Evolutionary conservation across 352 stramenopile species (phyloP).

Genomic region (Globisporangium megalacanthum): DNA sequence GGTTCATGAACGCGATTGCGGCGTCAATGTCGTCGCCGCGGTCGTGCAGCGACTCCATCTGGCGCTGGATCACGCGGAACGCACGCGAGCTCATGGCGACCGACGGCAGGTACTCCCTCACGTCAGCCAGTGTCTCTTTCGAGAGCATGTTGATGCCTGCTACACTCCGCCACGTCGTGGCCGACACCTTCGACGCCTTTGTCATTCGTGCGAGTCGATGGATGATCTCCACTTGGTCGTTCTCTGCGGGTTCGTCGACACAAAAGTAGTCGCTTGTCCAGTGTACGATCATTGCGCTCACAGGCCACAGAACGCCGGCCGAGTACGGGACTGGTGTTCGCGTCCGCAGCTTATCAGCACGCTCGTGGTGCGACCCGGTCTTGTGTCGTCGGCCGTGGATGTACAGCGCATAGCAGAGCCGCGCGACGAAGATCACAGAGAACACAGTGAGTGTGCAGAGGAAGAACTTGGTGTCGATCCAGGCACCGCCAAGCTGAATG

Average conservation of each 20-base stretch:
- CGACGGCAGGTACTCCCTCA: slow-evolving; percentile 1
- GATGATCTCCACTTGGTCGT: background rate
- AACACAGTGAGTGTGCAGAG: slow-evolving; percentile 1
- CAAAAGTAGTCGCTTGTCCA: slow-evolving; percentile 14
- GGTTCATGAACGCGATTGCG: slow-evolving; percentile 12
- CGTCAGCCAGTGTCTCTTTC: background rate
- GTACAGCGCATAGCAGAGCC: background rate
- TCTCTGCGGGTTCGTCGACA: background rate
- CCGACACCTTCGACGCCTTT: background rate
- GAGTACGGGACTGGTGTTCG: slow-evolving; percentile 10
- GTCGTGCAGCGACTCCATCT: slow-evolving; percentile 4
- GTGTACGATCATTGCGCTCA: slow-evolving; percentile 10
- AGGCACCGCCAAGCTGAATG: slow-evolving; percentile 2
- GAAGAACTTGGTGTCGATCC: slow-evolving; percentile 11
- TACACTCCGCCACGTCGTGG: background rate
- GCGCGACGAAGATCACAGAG: background rate
- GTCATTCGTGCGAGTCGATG: background rate
- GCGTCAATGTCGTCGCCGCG: slow-evolving; percentile 9
- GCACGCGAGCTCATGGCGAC: slow-evolving; percentile 4
- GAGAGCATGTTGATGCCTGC: background rate
- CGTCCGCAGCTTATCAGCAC: background rate
- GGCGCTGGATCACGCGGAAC: slow-evolving; percentile 1
- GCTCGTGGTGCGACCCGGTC: background rate
- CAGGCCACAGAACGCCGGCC: slow-evolving; percentile 9
- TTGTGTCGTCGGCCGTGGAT: no score